Evolutionary conservation across 768 basidiomycete genomes (phyloP).

Genomic region (Wakefieldia striispora): DNA sequence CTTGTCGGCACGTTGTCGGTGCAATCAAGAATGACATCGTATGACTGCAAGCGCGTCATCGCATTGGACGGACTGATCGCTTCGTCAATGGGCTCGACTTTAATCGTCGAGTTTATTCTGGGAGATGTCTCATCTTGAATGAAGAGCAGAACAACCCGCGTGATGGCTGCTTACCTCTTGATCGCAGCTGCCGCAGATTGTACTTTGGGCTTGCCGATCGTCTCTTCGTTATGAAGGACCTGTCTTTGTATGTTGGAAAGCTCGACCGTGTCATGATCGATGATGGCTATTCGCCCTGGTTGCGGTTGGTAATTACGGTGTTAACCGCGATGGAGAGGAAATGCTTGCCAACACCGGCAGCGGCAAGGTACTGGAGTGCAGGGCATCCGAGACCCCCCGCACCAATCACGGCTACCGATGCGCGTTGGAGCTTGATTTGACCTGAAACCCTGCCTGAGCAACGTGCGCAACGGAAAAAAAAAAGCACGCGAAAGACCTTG

Average conservation of each 20-base stretch:
- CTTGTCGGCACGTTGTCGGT: slow-evolving; percentile 92
- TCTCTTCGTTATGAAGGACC: slow-evolving; percentile 75
- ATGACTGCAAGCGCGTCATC: slow-evolving; percentile 52
- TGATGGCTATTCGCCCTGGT: slow-evolving; percentile 79
- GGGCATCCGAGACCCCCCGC: slow-evolving; percentile 97
- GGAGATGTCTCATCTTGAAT: neutral
- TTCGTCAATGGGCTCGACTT: slow-evolving; percentile 50
- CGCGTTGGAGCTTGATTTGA: slow-evolving; percentile 74
- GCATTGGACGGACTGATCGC: slow-evolving; percentile 67
- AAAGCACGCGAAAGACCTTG: slow-evolving; percentile 52
- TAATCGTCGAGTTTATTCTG: slow-evolving; percentile 76
- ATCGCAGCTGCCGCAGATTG: slow-evolving; percentile 75
- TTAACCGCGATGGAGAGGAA: neutral
- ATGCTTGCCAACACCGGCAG: slow-evolving; percentile 82
- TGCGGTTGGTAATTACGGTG: slow-evolving; percentile 4
- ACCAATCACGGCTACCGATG: slow-evolving; percentile 84
- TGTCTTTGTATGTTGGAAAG: slow-evolving; percentile 91
- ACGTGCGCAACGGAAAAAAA: neutral
- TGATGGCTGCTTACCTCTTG: slow-evolving; percentile 45
- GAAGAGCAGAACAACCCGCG: neutral
- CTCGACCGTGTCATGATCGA: slow-evolving; percentile 88
- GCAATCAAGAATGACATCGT: slow-evolving; percentile 86
- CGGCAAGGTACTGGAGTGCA: slow-evolving; percentile 89
- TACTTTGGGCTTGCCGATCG: slow-evolving; percentile 77
- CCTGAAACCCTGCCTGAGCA: slow-evolving; percentile 43